phyloP scores from a whole-genome alignment of 805 yeast genomes.

The Metschnikowia shivogae region DNA sequence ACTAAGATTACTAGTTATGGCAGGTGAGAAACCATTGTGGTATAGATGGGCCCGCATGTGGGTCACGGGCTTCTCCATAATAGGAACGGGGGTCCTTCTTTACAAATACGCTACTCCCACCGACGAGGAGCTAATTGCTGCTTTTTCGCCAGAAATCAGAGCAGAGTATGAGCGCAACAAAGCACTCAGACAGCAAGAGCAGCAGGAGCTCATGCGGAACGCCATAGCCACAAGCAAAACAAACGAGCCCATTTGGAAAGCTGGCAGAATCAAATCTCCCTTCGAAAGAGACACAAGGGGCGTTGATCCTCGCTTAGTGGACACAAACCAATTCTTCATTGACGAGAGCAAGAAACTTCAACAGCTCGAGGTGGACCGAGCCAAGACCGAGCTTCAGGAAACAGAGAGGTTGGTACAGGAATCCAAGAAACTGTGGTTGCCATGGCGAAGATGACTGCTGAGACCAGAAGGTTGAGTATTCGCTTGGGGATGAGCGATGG shows the following conservation, averaged over 20 bases:
- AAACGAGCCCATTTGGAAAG: slow-evolving; percentile 78
- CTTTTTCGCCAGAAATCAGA: slow-evolving; percentile 78
- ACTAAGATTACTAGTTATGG: neutral
- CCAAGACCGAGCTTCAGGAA: slow-evolving; percentile 15
- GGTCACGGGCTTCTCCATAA: slow-evolving; percentile 59
- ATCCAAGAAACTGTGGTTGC: slow-evolving; percentile 23
- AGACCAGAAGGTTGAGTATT: neutral
- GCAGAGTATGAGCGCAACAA: slow-evolving; percentile 67
- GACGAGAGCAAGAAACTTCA: slow-evolving; percentile 40
- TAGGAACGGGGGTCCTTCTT: slow-evolving; percentile 68
- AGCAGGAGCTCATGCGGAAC: slow-evolving; percentile 62
- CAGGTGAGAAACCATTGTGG: slow-evolving; percentile 34
- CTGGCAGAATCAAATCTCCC: slow-evolving; percentile 67
- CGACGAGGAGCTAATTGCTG: slow-evolving; percentile 70
- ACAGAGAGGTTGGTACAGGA: slow-evolving; percentile 18
- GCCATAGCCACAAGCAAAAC: slow-evolving; percentile 61
- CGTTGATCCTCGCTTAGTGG: slow-evolving; percentile 31
- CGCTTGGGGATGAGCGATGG: neutral
- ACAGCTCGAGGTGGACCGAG: slow-evolving; percentile 29
- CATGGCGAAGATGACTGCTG: slow-evolving; percentile 10
- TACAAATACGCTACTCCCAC: slow-evolving; percentile 78
- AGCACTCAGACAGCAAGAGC: slow-evolving; percentile 62
- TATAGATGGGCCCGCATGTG: slow-evolving; percentile 56
- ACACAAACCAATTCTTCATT: slow-evolving; percentile 46
- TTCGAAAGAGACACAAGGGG: slow-evolving; percentile 50